Conservation (phyloP, 106 monocot species). For the Dioscorea zingiberensis region DNA sequence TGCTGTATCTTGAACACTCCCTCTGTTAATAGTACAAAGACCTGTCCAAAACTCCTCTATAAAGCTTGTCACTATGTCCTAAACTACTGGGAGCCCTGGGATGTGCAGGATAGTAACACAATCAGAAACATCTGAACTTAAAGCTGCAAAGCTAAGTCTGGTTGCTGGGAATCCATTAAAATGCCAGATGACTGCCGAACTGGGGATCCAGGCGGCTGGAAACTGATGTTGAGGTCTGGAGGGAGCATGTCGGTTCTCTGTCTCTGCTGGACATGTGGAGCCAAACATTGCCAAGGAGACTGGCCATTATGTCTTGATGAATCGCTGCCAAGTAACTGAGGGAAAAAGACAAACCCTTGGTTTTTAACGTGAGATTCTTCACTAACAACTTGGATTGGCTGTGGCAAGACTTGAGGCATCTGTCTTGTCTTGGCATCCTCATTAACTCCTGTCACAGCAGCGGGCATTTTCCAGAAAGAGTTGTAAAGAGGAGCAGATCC, state of each 20-base stretch:
- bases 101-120: too few relatives aligned
- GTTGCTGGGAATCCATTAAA: constrained; percentile 73
- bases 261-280: constrained; percentile 28
- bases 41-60: too few relatives aligned
- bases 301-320: constrained; percentile 27
- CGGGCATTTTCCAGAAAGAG: constrained; percentile 28
- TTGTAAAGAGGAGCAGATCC: constrained; percentile 19
- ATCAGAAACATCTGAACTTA: constrained; percentile 17
- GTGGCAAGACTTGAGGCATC: constrained; percentile 10
- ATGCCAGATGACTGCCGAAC: constrained; percentile 52
- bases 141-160: constrained; percentile 89
- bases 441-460: constrained; percentile 10
- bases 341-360: constrained; percentile 45
- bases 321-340: constrained; percentile 45
- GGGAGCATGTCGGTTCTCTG: constrained; percentile 40
- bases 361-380: constrained; percentile 24
- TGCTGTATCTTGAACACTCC: too few relatives aligned
- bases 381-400: constrained; percentile 13
- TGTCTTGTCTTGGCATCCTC: constrained; percentile 19
- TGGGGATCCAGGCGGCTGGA: constrained; percentile 63
- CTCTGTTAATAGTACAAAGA: too few relatives aligned
- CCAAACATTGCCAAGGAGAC: constrained; percentile 47
- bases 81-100: too few relatives aligned
- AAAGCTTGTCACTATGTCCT: too few relatives aligned
- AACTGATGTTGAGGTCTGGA: constrained; percentile 77